Conservation (phyloP, 2,329 filamentous ascomycete species). For the Nigrograna mackinnonii region DNA sequence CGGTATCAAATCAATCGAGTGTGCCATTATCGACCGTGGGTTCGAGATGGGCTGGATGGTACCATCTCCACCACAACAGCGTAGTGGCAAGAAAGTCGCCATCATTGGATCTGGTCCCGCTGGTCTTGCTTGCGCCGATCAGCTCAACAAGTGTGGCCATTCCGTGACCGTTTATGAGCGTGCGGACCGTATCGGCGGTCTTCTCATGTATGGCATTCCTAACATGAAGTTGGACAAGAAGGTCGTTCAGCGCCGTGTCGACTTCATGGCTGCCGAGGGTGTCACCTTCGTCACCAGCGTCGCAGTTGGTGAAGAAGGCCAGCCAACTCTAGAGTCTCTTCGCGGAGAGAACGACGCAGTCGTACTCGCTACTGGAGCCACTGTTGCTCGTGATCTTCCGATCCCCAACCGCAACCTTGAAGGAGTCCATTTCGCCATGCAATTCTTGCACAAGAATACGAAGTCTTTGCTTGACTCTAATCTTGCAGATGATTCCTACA, state of each 20-base stretch:
- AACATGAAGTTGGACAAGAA: constrained; percentile 99
- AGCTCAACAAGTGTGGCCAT: constrained; percentile 92
- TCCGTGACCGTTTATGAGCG: constrained; percentile 90
- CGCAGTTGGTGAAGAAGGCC: constrained; percentile 75
- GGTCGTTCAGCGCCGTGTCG: constrained; percentile 90
- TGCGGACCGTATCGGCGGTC: constrained; percentile 83
- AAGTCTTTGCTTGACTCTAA: constrained; percentile 95
- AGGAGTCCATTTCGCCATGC: constrained; percentile 95
- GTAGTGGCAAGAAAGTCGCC: constrained; percentile 86
- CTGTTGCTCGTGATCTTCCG: constrained; percentile 88
- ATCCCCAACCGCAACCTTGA: constrained; percentile 87
- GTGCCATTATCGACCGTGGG: constrained; percentile 94
- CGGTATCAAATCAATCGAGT: constrained; percentile 98
- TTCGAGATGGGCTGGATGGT: constrained; percentile 99
- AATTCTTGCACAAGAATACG: constrained; percentile 96
- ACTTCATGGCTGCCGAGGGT: constrained; percentile 92
- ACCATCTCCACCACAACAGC: constrained; percentile 74
- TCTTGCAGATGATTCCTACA: constrained; percentile 81
- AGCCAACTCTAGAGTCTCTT: constrained; percentile 70
- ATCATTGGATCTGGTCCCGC: constrained; percentile 91
- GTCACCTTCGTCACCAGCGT: constrained; percentile 80
- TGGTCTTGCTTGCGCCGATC: constrained; percentile 87
- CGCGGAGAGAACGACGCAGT: constrained; percentile 79
- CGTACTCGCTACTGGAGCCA: constrained; percentile 88
- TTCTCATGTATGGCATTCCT: constrained; percentile 97